phyloP scores from a whole-genome alignment of 1,139 yeast species.

The Sugiyamaella grinbergsii region DNA sequence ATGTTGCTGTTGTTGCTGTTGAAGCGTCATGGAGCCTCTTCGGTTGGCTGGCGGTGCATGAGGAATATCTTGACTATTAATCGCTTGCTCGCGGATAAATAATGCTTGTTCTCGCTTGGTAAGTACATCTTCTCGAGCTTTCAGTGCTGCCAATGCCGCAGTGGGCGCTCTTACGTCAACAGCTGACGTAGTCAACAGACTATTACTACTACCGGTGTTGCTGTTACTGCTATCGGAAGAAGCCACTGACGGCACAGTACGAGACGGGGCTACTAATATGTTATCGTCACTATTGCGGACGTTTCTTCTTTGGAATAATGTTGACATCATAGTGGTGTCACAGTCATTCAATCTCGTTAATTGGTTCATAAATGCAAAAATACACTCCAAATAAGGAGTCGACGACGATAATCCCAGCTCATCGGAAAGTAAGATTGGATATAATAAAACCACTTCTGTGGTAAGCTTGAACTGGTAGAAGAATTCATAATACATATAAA shows the following conservation, averaged over 20 bases:
- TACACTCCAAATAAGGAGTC: conserved; percentile 86
- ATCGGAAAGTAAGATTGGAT: conserved; percentile 85
- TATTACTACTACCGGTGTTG: conserved; percentile 10
- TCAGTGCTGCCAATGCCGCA: conserved; percentile 20
- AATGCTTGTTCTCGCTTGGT: conserved; percentile 30
- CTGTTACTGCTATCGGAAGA: conserved; percentile 14
- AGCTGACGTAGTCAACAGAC: conserved; percentile 14
- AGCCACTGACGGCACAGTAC: conserved; percentile 1
- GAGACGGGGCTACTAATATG: neutral
- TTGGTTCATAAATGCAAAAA: conserved; percentile 79
- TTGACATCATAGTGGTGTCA: neutral
- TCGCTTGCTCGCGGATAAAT: conserved; percentile 31
- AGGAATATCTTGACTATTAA: conserved; percentile 23
- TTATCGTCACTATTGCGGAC: conserved; percentile 5
- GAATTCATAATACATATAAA: conserved; percentile 59
- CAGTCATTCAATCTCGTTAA: conserved; percentile 52
- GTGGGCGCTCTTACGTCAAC: conserved; percentile 14
- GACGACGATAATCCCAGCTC: conserved; percentile 65
- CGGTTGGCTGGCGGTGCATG: conserved; percentile 18
- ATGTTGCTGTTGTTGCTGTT: conserved; percentile 17
- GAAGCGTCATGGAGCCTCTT: conserved; percentile 20
- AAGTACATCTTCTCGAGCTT: conserved; percentile 31
- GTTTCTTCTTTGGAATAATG: conserved; percentile 16
- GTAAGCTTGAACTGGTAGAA: conserved; percentile 58
- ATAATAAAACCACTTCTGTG: conserved; percentile 73